phyloP scores from a whole-genome alignment of 805 yeast genomes.

The Suhomyces emberorum region DNA sequence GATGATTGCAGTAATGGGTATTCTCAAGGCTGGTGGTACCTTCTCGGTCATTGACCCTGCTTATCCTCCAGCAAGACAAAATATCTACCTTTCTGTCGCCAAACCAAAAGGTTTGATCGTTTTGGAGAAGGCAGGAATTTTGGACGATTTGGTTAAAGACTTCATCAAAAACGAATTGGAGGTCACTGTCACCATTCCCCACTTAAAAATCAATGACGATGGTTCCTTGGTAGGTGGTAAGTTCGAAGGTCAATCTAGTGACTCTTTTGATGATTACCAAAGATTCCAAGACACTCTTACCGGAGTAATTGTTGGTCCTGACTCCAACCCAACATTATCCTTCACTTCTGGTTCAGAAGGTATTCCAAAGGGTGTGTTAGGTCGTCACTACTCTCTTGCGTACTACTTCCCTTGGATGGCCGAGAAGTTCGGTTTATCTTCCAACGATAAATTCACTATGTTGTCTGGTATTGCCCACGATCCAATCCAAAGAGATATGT shows the following conservation, averaged over 20 bases:
- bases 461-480: conserved; percentile 98
- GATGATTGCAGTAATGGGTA: conserved; percentile 97
- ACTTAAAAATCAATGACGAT: conserved; percentile 70
- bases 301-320: conserved; percentile 95
- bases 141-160: conserved; percentile 74
- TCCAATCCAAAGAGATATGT: conserved; percentile 98
- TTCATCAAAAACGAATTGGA: conserved; percentile 71
- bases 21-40: conserved; percentile 96
- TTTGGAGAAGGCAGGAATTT: conserved; percentile 81
- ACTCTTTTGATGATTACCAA: conserved; percentile 48
- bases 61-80: conserved; percentile 97
- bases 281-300: conserved; percentile 56
- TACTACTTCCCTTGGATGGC: conserved; percentile 99
- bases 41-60: conserved; percentile 99
- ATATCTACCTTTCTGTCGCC: conserved; percentile 88
- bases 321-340: conserved; percentile 92
- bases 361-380: conserved; percentile 96
- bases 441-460: conserved; percentile 91
- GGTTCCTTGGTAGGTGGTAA: conserved; percentile 68
- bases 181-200: conserved; percentile 71
- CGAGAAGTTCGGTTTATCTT: conserved; percentile 70
- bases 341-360: conserved; percentile 99
- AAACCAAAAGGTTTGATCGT: conserved; percentile 89
- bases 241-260: conserved; percentile 29
- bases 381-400: conserved; percentile 95